Evolutionary conservation across 768 basidiomycete genomes (phyloP).

Genomic region (Termitomyces sp.): DNA sequence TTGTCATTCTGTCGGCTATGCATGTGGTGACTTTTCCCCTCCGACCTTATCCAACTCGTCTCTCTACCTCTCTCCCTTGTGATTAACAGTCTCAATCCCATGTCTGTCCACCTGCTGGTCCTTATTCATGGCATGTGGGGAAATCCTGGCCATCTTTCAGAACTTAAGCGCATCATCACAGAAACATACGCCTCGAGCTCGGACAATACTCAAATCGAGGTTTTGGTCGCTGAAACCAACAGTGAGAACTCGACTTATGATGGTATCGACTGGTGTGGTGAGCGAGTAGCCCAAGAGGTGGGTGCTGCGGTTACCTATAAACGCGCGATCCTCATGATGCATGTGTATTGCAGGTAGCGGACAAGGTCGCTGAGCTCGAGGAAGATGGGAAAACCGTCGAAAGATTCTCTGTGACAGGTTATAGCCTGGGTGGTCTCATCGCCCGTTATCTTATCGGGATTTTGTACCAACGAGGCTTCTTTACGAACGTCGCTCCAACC

Average conservation of each 20-base stretch:
- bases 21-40: background rate
- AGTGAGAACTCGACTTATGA: constrained; percentile 68
- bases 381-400: constrained; percentile 51
- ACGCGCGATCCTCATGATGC: background rate
- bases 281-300: constrained; percentile 78
- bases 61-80: background rate
- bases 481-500: constrained; percentile 61
- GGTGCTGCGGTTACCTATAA: constrained; percentile 7
- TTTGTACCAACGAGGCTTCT: constrained; percentile 64
- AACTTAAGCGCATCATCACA: constrained; percentile 46
- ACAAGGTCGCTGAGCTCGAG: constrained; percentile 49
- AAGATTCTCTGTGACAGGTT: constrained; percentile 72
- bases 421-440: constrained; percentile 77
- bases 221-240: constrained; percentile 65
- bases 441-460: constrained; percentile 76
- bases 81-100: background rate
- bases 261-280: constrained; percentile 80
- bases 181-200: constrained; percentile 32
- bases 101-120: constrained; percentile 41
- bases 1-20: background rate
- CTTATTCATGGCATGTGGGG: constrained; percentile 81
- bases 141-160: constrained; percentile 56
- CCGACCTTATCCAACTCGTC: background rate
- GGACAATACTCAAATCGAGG: constrained; percentile 44
- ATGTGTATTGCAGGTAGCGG: constrained; percentile 39